A percentile compares a stretch with the other conserved stretches of the same genome.
Conservation (phyloP, 2,329 filamentous ascomycete genomes). For the Proliferodiscus dingleyae region DNA sequence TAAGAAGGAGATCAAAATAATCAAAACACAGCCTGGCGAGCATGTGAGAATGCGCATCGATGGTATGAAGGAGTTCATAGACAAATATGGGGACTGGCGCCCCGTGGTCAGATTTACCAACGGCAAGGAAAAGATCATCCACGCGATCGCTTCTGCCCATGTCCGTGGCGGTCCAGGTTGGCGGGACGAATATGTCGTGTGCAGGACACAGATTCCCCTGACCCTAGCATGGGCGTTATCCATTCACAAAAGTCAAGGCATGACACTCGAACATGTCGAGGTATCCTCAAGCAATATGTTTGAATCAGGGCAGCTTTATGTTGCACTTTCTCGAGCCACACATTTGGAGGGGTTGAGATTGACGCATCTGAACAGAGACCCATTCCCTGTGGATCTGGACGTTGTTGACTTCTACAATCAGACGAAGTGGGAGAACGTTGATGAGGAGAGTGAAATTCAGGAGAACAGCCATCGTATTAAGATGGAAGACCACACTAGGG, state of each 20-base stretch:
- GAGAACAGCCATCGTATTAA: too few relatives aligned
- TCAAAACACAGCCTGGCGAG: background rate
- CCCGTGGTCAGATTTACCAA: slow-evolving; percentile 22
- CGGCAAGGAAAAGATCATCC: slow-evolving; percentile 10
- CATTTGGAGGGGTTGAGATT: slow-evolving; percentile 24
- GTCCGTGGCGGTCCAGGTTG: slow-evolving; percentile 8
- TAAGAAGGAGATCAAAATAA: background rate
- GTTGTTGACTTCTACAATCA: slow-evolving; percentile 25
- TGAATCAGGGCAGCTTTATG: slow-evolving; percentile 26
- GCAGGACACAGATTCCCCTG: slow-evolving; percentile 55
- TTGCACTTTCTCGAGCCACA: slow-evolving; percentile 24
- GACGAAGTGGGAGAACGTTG: slow-evolving; percentile 24
- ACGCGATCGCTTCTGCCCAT: slow-evolving; percentile 4
- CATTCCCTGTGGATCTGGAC: slow-evolving; percentile 18
- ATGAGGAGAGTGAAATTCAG: background rate
- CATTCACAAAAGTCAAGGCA: slow-evolving; percentile 95
- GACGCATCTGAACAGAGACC: slow-evolving; percentile 16
- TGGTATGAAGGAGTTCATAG: background rate
- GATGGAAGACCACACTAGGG: too few relatives aligned
- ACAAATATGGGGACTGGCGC: background rate
- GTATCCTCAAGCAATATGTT: slow-evolving; percentile 25
- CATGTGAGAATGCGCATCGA: background rate
- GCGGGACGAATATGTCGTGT: slow-evolving; percentile 16
- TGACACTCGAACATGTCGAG: slow-evolving; percentile 49
- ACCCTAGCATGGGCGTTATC: slow-evolving; percentile 93